Evolutionary conservation across 2,329 filamentous ascomycete genomes (phyloP), one percentile per base, ranked within the genome.

Genomic region (Delphinella strobiligena): DNA sequence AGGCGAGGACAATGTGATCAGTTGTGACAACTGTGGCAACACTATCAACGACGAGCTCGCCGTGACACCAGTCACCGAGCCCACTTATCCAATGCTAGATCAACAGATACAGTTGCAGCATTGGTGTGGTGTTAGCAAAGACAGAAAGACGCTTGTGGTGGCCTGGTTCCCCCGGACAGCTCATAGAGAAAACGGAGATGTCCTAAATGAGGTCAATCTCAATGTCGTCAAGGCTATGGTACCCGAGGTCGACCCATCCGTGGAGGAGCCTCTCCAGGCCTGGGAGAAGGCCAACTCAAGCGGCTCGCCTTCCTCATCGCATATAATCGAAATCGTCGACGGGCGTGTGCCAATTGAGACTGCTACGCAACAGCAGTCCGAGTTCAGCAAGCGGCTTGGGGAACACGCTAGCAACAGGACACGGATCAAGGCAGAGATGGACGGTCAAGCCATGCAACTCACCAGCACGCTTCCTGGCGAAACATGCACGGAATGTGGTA

Each of bases 1-100:
- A 36, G 91, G 91, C 5, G 91, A 96, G 57, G 91, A 98, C 53
- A 79, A 75, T 1, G 71, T 98, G 29, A 75, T 93, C 46, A 79
- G 69, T 45, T 98, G 91, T 58, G 63, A 64, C 16, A 63, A 60
- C 9, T 98, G 91, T 56, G 68, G 72, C 24, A 85, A 88, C 54
- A 73, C 82, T 1, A 82, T 82, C 42, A 98, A 96, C 47, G 84
- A 93, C 47, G 91, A 98, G 56, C 69, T 94, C n/a, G 38, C 41
- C 11, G 31, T 42, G 8, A 39, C 37, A 4, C 35, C 33, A 7
- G 27, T 43, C n/a, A 27, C 7, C 7, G 31, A 40, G 2, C 16
- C 19, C 10, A 15, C 27, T 9, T 19, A 24, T 7, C 27, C 19
- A 24, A 4, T 34, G 3, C 32, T 39, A n/a, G 12, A 31, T 3